These are phyloP conservation scores for Limonomyces culmigenus DNA, from an alignment of 1,284 basidiomycete species.

Conservation along the genomic window DNA sequence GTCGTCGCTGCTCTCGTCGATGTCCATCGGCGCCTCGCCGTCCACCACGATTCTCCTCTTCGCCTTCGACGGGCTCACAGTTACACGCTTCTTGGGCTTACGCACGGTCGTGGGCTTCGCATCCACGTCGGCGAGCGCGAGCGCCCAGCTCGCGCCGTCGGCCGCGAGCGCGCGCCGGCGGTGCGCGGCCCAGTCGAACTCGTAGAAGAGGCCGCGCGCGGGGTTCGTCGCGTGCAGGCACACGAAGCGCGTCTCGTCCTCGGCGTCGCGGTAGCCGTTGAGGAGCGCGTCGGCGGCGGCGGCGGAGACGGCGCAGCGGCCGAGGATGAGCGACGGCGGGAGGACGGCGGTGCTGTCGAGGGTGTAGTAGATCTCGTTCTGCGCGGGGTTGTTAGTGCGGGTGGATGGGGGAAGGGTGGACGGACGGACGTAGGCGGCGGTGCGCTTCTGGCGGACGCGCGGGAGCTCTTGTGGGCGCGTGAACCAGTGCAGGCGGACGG, in stretches of 20 bases:
- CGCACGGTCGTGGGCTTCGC: not conserved
- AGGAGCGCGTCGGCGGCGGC: not conserved
- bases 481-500: constrained; percentile 56
- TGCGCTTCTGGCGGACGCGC: constrained; percentile 39
- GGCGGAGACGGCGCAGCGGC: constrained; percentile 28
- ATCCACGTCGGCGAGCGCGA: constrained; percentile 5
- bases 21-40: not conserved
- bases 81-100: not conserved
- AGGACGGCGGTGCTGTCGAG: constrained; percentile 29
- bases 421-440: constrained; percentile 27
- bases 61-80: not conserved
- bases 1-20: constrained; percentile 1
- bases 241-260: constrained; percentile 20
- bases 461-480: constrained; percentile 33
- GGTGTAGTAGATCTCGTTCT: constrained; percentile 61
- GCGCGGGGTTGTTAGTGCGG: constrained; percentile 4
- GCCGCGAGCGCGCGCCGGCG: constrained; percentile 18
- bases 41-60: not conserved
- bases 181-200: constrained; percentile 39
- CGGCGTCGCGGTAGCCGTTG: constrained; percentile 7
- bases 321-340: constrained; percentile 29
- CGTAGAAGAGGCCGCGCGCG: constrained; percentile 41
- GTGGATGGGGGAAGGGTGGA: constrained; percentile 1
- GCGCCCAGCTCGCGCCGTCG: constrained; percentile 6
- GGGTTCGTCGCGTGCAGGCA: constrained; percentile 46